Base-by-base conservation (phyloP, 1,139 yeast species). In the Blastobotrys capitulatus region DNA sequence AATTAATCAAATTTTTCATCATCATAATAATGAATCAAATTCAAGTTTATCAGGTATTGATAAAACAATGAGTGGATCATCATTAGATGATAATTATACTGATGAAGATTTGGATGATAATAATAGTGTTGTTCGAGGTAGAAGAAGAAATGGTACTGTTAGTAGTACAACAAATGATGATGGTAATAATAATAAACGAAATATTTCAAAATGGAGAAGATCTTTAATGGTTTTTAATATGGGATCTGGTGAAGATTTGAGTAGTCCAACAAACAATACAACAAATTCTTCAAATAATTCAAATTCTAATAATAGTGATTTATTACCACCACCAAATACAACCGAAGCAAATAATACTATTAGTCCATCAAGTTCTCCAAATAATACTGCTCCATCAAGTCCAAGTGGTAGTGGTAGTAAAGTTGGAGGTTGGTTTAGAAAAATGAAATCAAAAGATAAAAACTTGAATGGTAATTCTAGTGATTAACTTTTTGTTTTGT, bases 161-260 rank as follows among this genome's bases (percentile, higher is more conserved):
- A 13, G 16, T 39, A 32, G 25, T 25, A 31, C 18, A 27, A 32
- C 15, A 8, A 18, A n/a, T 16, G 12, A 27, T 9, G 15, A 35
- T 5, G 43, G 31, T 4, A 38, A 43, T n/a, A 18, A 32, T 6
- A 20, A 40, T 22, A 34, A 40, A 38, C 26, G 53, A 35, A 57
- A 52, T 26, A 57, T 56, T 19, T 60, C 65, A 18, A 58, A 56
- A 38, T 63, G 66, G 66, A 57, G 67, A 36, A 54, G 65, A 35
- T 60, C 65, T 10, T 52, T 64, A 12, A 51, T 62, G 60, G 52
- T 57, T 19, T 57, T 63, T 48, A 47, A 47, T 16, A 15, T 47
- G 20, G 49, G 49, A 3, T 42, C 46, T 20, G 38, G 38, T n/a
- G 49, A 47, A 20, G 50, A 45, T 26, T 20, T 47, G 18, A 20